Conservation (phyloP, 495 filamentous ascomycete species). For the Trypethelium eluteriae region DNA sequence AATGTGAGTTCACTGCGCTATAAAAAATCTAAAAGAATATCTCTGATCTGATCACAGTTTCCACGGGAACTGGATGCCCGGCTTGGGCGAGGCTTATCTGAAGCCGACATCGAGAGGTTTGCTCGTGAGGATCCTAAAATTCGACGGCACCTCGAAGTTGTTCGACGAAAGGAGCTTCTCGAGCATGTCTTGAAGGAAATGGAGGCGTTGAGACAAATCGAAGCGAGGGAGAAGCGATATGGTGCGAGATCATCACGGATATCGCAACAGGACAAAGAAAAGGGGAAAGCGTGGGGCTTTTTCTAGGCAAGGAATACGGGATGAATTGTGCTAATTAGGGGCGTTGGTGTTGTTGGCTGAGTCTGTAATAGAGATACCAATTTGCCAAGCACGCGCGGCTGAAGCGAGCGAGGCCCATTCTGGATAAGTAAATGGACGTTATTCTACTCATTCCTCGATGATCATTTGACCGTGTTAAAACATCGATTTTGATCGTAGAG, state of each 20-base stretch:
- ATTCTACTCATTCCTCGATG: background rate
- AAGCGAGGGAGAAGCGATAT: constrained; percentile 39
- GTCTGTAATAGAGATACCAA: background rate
- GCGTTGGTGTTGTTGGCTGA: constrained; percentile 1
- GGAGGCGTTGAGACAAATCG: constrained; percentile 72
- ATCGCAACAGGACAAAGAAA: background rate
- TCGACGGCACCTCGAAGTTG: constrained; percentile 79
- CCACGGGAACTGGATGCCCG: constrained; percentile 82
- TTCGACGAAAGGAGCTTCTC: constrained; percentile 82
- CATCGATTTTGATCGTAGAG: no score
- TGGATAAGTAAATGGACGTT: background rate
- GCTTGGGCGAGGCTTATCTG: constrained; percentile 72
- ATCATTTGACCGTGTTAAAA: background rate
- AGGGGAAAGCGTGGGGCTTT: constrained; percentile 18
- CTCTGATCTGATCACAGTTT: constrained; percentile 45
- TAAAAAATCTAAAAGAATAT: background rate
- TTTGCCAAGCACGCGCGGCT: background rate
- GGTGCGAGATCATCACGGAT: background rate
- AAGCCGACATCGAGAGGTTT: constrained; percentile 76
- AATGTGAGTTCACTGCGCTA: constrained; percentile 40
- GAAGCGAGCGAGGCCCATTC: constrained; percentile 4
- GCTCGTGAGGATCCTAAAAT: constrained; percentile 88
- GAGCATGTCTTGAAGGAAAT: constrained; percentile 92
- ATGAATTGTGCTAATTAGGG: background rate
- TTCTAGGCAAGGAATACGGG: background rate